Percentiles rank a stretch among this genome's conserved stretches.
Evolutionary conservation across 192 early-diverging fungal species (phyloP).

Genomic region (Umbelopsis sp.): DNA sequence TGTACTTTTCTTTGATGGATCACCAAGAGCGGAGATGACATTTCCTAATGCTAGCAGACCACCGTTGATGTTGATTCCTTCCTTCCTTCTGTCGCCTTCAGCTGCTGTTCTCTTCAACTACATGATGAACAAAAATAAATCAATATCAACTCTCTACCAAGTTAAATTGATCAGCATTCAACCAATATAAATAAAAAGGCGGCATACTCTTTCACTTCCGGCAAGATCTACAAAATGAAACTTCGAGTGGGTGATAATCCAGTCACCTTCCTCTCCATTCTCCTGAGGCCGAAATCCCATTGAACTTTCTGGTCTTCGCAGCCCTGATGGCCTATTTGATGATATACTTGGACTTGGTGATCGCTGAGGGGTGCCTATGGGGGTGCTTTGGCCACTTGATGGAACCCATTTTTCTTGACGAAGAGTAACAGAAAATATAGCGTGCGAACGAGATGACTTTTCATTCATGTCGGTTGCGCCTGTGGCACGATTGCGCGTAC

Average conservation of each 20-base stretch:
- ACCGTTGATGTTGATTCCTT: constrained; percentile 97
- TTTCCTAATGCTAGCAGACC: constrained; percentile 96
- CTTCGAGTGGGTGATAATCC: constrained; percentile 76
- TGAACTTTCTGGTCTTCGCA: constrained; percentile 21
- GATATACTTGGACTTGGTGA: constrained; percentile 21
- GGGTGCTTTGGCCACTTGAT: constrained; percentile 26
- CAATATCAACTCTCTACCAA: not conserved
- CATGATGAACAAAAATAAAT: not conserved
- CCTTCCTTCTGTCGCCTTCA: constrained; percentile 88
- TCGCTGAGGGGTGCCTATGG: not conserved
- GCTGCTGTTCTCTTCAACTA: constrained; percentile 90
- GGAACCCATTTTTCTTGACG: constrained; percentile 69
- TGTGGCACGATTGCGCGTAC: constrained; percentile 80
- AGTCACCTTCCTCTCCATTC: constrained; percentile 53
- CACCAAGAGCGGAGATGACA: constrained; percentile 96
- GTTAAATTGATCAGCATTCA: constrained; percentile 4
- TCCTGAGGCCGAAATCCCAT: not conserved
- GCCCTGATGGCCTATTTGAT: not conserved
- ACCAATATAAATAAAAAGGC: constrained; percentile 5
- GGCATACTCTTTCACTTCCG: constrained; percentile 81
- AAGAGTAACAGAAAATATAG: constrained; percentile 92
- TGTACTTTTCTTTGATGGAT: constrained; percentile 57
- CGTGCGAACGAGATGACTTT: constrained; percentile 92
- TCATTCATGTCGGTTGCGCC: constrained; percentile 98
- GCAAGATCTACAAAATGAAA: constrained; percentile 99